Base-by-base conservation (phyloP, 2,329 filamentous ascomycete species). In the Neurospora crassa region DNA sequence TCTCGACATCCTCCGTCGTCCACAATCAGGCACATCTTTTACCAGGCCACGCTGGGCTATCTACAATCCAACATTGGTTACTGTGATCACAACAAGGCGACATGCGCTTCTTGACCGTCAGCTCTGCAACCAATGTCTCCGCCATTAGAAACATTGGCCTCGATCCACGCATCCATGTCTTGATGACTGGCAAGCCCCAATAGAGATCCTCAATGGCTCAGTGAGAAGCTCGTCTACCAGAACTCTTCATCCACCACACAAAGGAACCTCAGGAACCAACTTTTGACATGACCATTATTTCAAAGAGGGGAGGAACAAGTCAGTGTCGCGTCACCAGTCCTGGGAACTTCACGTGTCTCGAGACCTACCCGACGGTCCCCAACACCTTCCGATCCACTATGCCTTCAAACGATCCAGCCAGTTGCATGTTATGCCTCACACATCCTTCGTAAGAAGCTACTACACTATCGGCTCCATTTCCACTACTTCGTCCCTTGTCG, bases 381-480 rank as follows among this genome's bases (percentile, higher is more conserved):
- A 6, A 34, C 47, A 34, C 24, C 3, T 73, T 73, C 67, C 72
- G 67, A 68, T 75, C 73, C 42, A 71, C 69, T 7, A 70, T 75
- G 20, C 68, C 70, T 1, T 11, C 67, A 1, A 8, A 42, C 7
- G 67, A 71, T 18, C 70, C 40, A 10, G 47, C 7, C 24, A 29
- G 24, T 29, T 59, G 47, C 72, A 73, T 6, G 24, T 20, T 24
- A 74, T 76, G 70, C 75, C 74, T 14, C 75, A 75, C 40, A 76
- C 75, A 1, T 68, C 24, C 24, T 24, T 2, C 24, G 3, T 24
- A 24, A 24, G 24, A 24, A 2, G 24, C 24, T 24, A 24, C 24
- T 24, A 24, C 24, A 24, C 24, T 24, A 24, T 24, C 24, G 24
- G 24, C 24, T 24, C 24, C 24, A 24, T 24, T 24, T 1, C 24